Percentiles rank a stretch among this genome's conserved stretches.
Evolutionary conservation across 2,329 filamentous ascomycete genomes (phyloP).

Genomic region (Coleophoma cylindrospora): DNA sequence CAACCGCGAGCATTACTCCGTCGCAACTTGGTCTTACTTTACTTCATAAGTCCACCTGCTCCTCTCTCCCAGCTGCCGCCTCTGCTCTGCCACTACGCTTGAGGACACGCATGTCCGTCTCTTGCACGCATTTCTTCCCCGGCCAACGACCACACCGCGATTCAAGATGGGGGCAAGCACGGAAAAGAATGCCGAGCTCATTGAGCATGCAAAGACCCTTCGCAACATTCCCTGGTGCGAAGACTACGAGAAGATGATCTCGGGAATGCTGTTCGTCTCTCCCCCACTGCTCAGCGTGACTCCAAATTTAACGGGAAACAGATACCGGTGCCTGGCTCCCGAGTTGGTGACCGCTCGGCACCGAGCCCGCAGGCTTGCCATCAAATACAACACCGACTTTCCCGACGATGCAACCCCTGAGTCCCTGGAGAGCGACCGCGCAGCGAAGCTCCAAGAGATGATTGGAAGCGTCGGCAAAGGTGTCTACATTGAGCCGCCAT

Average conservation of each 20-base stretch:
- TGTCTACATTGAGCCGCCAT: slow-evolving; percentile 53
- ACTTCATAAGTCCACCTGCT: no score
- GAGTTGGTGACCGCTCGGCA: not conserved
- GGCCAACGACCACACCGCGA: no score
- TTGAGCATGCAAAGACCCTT: slow-evolving; percentile 35
- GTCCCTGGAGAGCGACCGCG: slow-evolving; percentile 31
- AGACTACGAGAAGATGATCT: slow-evolving; percentile 61
- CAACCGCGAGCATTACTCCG: no score
- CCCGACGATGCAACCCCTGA: slow-evolving; percentile 34
- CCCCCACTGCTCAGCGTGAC: not conserved
- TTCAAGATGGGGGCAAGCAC: not conserved
- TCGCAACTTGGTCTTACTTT: no score
- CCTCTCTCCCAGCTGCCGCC: no score
- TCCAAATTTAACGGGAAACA: not conserved
- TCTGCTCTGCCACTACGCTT: no score
- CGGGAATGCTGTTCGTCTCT: slow-evolving; percentile 29
- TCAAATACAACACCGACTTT: slow-evolving; percentile 1
- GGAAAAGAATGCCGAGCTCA: slow-evolving; percentile 1
- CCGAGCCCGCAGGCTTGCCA: not conserved
- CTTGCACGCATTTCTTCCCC: no score
- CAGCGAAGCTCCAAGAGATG: slow-evolving; percentile 41
- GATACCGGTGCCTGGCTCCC: not conserved
- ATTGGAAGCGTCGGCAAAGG: slow-evolving; percentile 45
- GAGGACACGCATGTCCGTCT: no score
- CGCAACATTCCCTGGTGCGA: slow-evolving; percentile 51